Evolutionary conservation across 371 early-diverging fungal species (phyloP), one percentile per base, ranked within the genome.

Genomic region (Mortierella sp.): DNA sequence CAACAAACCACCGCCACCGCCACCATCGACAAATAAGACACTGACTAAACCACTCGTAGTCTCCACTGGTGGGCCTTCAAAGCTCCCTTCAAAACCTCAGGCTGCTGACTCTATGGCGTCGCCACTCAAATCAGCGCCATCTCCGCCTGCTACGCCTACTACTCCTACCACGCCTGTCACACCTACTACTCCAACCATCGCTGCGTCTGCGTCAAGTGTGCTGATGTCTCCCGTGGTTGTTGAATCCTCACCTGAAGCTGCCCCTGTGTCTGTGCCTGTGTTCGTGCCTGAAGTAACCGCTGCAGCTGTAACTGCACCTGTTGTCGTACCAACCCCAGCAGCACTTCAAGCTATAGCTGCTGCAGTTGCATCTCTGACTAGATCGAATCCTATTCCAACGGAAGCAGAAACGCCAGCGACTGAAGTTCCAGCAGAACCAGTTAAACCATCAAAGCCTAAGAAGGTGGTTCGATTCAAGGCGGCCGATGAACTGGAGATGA

Each of bases 381-480:
- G 11, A 63, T 4, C 63, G 4, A 16, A 21, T 2, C 16, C 63
- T 63, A 16, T 63, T 29, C 38, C 63, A 73, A 10, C 24, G 27
- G 74, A 21, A 27, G 29, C 72, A 35, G 49, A 29, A 27, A 32
- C 11, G 0, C n/a, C 46, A 2, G n/a, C 41, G 18, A 18, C 18
- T 5, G 29, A 58, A 27, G 4, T 12, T 8, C 60, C 32, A 58
- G 29, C 29, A 58, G 60, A 58, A 29, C 41, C 43, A 14, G n/a
- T 44, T 12, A 35, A 44, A 18, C 80, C 55, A 12, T 24, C 56
- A 24, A 55, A 79, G 35, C 70, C 49, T 10, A 80, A 81, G 48
- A 84, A 80, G 46, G 68, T 72, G 8, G 84, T 84, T 32, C 75
- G 77, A 27, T 84, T 81, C 73, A 80, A 78, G 38, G 74, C 80